phyloP scores from a whole-genome alignment of 495 filamentous ascomycete species.

The Thozetella sp. region DNA sequence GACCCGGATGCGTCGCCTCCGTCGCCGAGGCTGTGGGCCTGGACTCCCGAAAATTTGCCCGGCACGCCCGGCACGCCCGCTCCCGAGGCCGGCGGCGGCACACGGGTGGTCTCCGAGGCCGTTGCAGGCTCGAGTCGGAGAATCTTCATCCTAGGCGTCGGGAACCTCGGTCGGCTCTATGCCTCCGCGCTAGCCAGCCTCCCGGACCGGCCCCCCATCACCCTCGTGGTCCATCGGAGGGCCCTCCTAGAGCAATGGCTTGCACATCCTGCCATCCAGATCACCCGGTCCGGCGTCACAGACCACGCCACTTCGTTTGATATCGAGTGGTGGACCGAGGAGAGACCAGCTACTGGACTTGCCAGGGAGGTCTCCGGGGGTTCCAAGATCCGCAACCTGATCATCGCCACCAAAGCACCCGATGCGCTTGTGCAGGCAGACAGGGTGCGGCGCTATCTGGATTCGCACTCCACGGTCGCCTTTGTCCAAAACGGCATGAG shows the following conservation, averaged over 20 bases:
- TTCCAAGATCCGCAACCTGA: slow-evolving; percentile 66
- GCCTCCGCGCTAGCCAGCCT: slow-evolving; percentile 29
- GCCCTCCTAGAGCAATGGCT: slow-evolving; percentile 38
- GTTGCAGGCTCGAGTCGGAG: slow-evolving; percentile 6
- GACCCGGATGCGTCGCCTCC: neutral
- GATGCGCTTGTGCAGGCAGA: slow-evolving; percentile 61
- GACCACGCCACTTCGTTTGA: slow-evolving; percentile 49
- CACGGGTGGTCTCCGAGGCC: neutral
- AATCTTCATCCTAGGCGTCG: slow-evolving; percentile 52
- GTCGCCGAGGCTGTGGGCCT: slow-evolving; percentile 30
- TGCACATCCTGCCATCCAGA: slow-evolving; percentile 26
- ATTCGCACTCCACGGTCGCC: slow-evolving; percentile 62
- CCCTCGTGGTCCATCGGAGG: slow-evolving; percentile 46
- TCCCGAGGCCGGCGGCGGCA: neutral
- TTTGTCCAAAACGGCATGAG: slow-evolving; percentile 88
- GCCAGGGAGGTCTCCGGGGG: slow-evolving; percentile 21
- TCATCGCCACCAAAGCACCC: slow-evolving; percentile 71
- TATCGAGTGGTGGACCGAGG: slow-evolving; percentile 48
- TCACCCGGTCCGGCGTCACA: slow-evolving; percentile 24
- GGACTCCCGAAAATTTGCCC: slow-evolving; percentile 24
- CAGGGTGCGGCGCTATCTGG: slow-evolving; percentile 63
- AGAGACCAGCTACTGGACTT: slow-evolving; percentile 18
- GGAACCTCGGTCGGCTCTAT: slow-evolving; percentile 55
- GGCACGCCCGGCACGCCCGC: too few relatives aligned
- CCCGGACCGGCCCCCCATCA: slow-evolving; percentile 34